Evolutionary conservation across 768 basidiomycete genomes (phyloP), one percentile per base, ranked within the genome.

Genomic region (Kwoniella bestiolae): DNA sequence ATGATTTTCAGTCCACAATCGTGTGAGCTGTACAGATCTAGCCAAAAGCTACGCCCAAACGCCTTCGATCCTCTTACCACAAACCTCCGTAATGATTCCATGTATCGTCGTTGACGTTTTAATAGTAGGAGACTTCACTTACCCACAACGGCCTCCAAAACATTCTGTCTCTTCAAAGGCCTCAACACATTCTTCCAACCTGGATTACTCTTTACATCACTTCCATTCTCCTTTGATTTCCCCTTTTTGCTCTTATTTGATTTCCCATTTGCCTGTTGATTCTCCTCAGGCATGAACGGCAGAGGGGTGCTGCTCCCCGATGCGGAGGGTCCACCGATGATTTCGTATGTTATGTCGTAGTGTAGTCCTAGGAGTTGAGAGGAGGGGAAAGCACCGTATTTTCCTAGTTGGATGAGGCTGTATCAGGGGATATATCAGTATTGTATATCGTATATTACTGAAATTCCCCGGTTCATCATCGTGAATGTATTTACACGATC

Each of bases 271-370:
- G n/a, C n/a, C n/a, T 56, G 58, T 56, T 46, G 14, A 67, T 65
- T 63, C 28, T 61, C 53, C 2, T 25, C 32, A 7, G 21, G 8
- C 18, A 44, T 16, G 26, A 44, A 44, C 7, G 41, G 29, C 21
- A 31, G 18, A 11, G 60, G 50, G 2, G 61, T 45, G 3, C 35
- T n/a, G 9, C 23, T 28, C 3, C 53, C 46, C 4, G 62, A 56
- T 3, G 31, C 44, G 5, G 62, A 56, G 38, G 56, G 35, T 44
- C 49, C 55, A 25, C 50, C 56, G 58, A 61, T 25, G 64, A 98
- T 90, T 79, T 97, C 93, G 80, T 94, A 93, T 0, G 91, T 88
- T 64, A 94, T 84, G 3, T 95, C 96, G 78, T 90, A 97, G 1
- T 89, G 89, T 65, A 92, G 87, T 26, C 87, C 88, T 31, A 95